Evolutionary conservation across 2,329 filamentous ascomycete species (phyloP).

Genomic region (Epicoccum sorghinum): DNA sequence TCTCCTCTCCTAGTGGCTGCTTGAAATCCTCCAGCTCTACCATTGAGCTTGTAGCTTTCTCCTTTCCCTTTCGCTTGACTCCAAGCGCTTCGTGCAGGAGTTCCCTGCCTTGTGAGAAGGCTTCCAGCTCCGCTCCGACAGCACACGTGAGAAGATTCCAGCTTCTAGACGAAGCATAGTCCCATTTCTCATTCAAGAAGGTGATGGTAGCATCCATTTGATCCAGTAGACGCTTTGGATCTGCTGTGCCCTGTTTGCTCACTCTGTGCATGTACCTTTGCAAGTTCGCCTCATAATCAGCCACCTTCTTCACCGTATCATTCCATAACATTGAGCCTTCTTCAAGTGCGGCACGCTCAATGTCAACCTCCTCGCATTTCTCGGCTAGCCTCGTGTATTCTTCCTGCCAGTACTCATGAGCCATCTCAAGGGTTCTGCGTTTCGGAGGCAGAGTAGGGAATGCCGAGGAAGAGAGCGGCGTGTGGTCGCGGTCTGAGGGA

Average conservation of each 20-base stretch:
- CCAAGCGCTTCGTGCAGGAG: conserved; percentile 57
- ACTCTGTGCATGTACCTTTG: conserved; percentile 58
- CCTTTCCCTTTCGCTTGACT: conserved; percentile 35
- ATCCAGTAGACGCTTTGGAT: conserved; percentile 26
- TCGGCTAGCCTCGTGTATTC: conserved; percentile 64
- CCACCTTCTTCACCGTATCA: conserved; percentile 64
- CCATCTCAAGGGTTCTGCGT: conserved; percentile 72
- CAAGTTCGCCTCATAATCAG: conserved; percentile 69
- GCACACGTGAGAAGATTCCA: conserved; percentile 80
- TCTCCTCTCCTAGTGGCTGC: conserved; percentile 34
- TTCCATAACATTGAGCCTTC: conserved; percentile 72
- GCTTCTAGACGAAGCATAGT: conserved; percentile 63
- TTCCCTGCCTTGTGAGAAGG: conserved; percentile 65
- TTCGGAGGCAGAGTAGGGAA: conserved; percentile 68
- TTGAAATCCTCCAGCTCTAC: conserved; percentile 28
- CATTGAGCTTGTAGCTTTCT: conserved; percentile 28
- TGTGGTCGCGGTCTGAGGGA: conserved; percentile 54
- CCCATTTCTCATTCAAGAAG: conserved; percentile 61
- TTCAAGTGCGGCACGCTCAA: conserved; percentile 69
- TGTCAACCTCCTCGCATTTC: conserved; percentile 62
- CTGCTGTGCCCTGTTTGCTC: conserved; percentile 21
- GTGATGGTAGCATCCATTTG: conserved; percentile 64
- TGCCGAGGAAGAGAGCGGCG: conserved; percentile 44
- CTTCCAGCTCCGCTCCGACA: conserved; percentile 75
- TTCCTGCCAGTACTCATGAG: conserved; percentile 71